phyloP scores from a whole-genome alignment of 345 rosid genomes.

The Rhodomyrtus tomentosa region DNA sequence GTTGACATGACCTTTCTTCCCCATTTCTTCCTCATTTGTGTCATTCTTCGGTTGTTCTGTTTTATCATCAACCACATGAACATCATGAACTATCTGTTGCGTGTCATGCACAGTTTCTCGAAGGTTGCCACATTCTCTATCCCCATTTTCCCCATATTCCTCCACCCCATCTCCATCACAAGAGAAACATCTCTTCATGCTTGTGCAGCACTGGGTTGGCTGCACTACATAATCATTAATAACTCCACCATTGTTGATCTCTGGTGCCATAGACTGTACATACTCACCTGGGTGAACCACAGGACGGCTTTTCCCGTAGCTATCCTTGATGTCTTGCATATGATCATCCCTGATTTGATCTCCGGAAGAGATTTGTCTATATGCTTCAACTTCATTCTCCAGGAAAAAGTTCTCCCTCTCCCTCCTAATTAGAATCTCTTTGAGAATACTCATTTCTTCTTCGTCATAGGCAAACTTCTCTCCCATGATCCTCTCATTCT shows the following conservation, averaged over 20 bases:
- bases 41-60: background rate
- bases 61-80: constrained; percentile 48
- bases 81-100: constrained; percentile 54
- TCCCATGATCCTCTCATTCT: constrained; percentile 77
- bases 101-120: constrained; percentile 5
- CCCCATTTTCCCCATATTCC: constrained; percentile 4
- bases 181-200: background rate
- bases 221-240: background rate
- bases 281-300: constrained; percentile 8
- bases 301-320: background rate
- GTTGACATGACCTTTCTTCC: constrained; percentile 4
- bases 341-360: constrained; percentile 13
- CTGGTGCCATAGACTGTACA: background rate
- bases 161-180: constrained; percentile 11
- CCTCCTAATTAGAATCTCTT: constrained; percentile 66
- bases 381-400: constrained; percentile 70
- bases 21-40: background rate
- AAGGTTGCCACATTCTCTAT: constrained; percentile 1
- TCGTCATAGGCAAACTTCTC: constrained; percentile 73
- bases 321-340: constrained; percentile 1
- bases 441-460: constrained; percentile 77
- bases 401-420: constrained; percentile 70
- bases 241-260: constrained; percentile 1
- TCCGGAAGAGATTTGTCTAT: constrained; percentile 30
- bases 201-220: background rate